Conservation (phyloP, 2,329 filamentous ascomycete genomes). For the Seiridium unicorne region DNA sequence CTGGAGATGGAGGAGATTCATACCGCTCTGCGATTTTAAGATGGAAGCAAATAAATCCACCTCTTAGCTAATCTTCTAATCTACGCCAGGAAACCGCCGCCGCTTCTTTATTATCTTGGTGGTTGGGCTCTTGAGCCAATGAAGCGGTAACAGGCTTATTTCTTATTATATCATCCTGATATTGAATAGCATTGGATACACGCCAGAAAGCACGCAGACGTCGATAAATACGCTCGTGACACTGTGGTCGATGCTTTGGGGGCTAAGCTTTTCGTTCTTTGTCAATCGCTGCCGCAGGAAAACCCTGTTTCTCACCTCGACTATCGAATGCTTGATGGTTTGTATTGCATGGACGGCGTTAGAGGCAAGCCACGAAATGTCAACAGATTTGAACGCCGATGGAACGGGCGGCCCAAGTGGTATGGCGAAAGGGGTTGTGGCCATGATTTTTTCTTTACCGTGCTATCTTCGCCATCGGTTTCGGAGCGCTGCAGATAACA, state of each 20-base stretch:
- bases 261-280: conserved; percentile 43
- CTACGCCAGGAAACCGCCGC: conserved; percentile 15
- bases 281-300: conserved; percentile 19
- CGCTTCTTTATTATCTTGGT: conserved; percentile 11
- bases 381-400: conserved; percentile 15
- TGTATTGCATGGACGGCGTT: conserved; percentile 15
- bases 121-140: conserved; percentile 10
- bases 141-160: conserved; percentile 20
- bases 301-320: conserved; percentile 21
- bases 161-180: conserved; percentile 35
- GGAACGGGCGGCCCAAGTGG: conserved; percentile 15
- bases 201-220: conserved; percentile 21
- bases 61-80: conserved; percentile 17
- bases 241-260: conserved; percentile 45
- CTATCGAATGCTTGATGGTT: conserved; percentile 14
- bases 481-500: conserved; percentile 26
- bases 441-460: conserved; percentile 33
- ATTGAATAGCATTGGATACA: conserved; percentile 29
- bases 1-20: conserved; percentile 41
- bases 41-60: conserved; percentile 12
- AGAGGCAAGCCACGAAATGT: conserved; percentile 27
- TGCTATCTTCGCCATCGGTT: conserved; percentile 29
- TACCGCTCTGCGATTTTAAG: conserved; percentile 39
- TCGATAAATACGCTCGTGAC: conserved; percentile 39
- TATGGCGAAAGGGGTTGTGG: conserved; percentile 21